Percentiles rank a stretch among this genome's conserved stretches.
Conservation (phyloP, 106 monocot species). For the Ottelia alismoides region DNA sequence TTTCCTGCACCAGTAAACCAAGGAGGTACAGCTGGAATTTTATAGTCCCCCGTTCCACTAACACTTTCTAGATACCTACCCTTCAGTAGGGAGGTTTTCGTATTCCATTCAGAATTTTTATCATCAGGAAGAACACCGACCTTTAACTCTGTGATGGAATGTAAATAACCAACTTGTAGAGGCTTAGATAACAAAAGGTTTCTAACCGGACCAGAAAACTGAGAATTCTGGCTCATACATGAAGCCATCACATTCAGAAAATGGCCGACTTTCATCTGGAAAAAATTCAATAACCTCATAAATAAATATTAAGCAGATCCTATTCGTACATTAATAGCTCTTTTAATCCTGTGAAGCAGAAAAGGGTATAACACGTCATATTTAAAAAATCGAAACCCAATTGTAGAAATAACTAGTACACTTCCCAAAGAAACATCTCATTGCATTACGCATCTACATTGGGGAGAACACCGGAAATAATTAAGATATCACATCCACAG, state of each 20-base stretch:
- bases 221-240: conserved; percentile 63
- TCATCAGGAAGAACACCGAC: conserved; percentile 23
- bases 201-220: conserved; percentile 62
- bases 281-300: too few relatives aligned
- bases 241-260: conserved; percentile 51
- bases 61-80: conserved; percentile 10
- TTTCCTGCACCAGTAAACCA: conserved; percentile 63
- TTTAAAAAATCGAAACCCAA: too few relatives aligned
- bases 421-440: too few relatives aligned
- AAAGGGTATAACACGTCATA: too few relatives aligned
- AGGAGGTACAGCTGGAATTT: conserved; percentile 82
- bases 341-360: too few relatives aligned
- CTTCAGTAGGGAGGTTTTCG: conserved; percentile 23
- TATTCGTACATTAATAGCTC: too few relatives aligned
- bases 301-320: too few relatives aligned
- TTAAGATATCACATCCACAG: too few relatives aligned
- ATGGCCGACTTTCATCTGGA: conserved; percentile 28
- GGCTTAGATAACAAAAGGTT: conserved; percentile 69
- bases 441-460: too few relatives aligned
- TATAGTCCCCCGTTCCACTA: conserved; percentile 14
- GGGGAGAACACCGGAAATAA: too few relatives aligned
- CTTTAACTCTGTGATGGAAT: conserved; percentile 83
- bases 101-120: conserved; percentile 9
- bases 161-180: conserved; percentile 74
- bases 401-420: too few relatives aligned